A percentile compares a stretch with the other conserved stretches of the same genome.
Conservation (phyloP, 805 yeast genomes). For the Ogataea corticis region DNA sequence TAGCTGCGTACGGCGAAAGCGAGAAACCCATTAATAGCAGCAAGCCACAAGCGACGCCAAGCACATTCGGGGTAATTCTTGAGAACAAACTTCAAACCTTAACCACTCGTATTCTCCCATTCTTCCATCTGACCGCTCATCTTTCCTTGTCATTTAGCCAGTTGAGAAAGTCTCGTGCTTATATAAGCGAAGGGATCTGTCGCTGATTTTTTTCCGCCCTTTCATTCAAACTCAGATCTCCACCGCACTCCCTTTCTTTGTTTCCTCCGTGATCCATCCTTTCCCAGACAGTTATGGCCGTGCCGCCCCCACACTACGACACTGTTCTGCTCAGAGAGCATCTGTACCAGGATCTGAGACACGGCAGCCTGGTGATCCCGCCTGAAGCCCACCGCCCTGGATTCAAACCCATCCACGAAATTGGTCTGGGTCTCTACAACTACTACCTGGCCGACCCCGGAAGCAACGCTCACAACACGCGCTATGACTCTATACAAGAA, state of each 20-base stretch:
- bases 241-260: too few relatives aligned
- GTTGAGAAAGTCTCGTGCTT: too few relatives aligned
- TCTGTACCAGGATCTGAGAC: slow-evolving; percentile 29
- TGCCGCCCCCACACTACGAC: slow-evolving; percentile 36
- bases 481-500: slow-evolving; percentile 6
- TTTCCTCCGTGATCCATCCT: not conserved
- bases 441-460: slow-evolving; percentile 26
- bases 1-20: not conserved
- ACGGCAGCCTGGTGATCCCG: slow-evolving; percentile 29
- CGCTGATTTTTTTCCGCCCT: too few relatives aligned
- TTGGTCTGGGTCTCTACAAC: slow-evolving; percentile 33
- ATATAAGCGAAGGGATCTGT: too few relatives aligned
- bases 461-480: slow-evolving; percentile 1
- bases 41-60: too few relatives aligned
- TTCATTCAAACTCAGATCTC: too few relatives aligned
- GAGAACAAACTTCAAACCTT: too few relatives aligned
- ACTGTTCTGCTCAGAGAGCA: slow-evolving; percentile 37
- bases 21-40: too few relatives aligned
- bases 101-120: too few relatives aligned
- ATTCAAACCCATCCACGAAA: slow-evolving; percentile 31
- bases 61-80: too few relatives aligned
- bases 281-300: slow-evolving; percentile 26
- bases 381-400: slow-evolving; percentile 25
- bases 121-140: too few relatives aligned
- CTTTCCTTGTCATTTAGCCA: too few relatives aligned